A percentile compares a stretch with the other conserved stretches of the same genome.
phyloP scores from a whole-genome alignment of 2,329 filamentous ascomycete genomes.

The Aspergillus quadrilineatus region DNA sequence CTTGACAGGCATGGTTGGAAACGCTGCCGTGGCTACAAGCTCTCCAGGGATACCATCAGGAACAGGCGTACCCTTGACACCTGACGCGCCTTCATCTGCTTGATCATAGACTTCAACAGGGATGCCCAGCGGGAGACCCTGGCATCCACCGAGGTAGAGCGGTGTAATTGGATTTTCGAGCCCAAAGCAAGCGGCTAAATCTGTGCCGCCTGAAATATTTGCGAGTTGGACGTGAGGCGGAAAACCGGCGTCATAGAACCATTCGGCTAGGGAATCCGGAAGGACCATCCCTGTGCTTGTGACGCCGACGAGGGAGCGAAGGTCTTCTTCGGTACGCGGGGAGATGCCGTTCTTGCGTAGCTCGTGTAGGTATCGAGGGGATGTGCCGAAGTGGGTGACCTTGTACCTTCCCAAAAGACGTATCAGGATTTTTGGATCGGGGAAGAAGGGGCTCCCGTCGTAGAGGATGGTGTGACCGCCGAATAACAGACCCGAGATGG shows the following conservation, averaged over 20 bases:
- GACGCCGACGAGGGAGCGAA: slow-evolving; percentile 62
- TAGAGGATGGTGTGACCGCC: slow-evolving; percentile 70
- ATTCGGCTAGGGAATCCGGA: slow-evolving; percentile 73
- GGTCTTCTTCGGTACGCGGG: slow-evolving; percentile 62
- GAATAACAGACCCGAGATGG: slow-evolving; percentile 57
- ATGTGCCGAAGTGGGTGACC: slow-evolving; percentile 72
- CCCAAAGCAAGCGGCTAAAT: slow-evolving; percentile 54
- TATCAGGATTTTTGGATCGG: slow-evolving; percentile 47
- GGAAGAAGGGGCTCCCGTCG: slow-evolving; percentile 77
- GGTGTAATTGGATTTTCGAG: slow-evolving; percentile 67
- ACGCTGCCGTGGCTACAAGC: slow-evolving; percentile 67
- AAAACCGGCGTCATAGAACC: slow-evolving; percentile 74
- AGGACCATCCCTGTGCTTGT: slow-evolving; percentile 80
- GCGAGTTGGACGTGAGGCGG: slow-evolving; percentile 64
- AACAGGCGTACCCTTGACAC: slow-evolving; percentile 51
- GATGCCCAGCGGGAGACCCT: slow-evolving; percentile 54
- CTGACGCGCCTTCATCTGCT: slow-evolving; percentile 43
- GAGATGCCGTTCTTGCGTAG: slow-evolving; percentile 63
- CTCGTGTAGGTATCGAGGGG: slow-evolving; percentile 74
- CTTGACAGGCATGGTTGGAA: slow-evolving; percentile 72
- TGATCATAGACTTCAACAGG: slow-evolving; percentile 62
- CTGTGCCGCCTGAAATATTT: slow-evolving; percentile 77
- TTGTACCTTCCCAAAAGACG: slow-evolving; percentile 24
- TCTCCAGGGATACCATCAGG: slow-evolving; percentile 69
- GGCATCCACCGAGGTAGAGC: slow-evolving; percentile 60